Evolutionary conservation across 2,329 filamentous ascomycete genomes (phyloP), one percentile per base, ranked within the genome.

Genomic region (Biscogniauxia marginata): DNA sequence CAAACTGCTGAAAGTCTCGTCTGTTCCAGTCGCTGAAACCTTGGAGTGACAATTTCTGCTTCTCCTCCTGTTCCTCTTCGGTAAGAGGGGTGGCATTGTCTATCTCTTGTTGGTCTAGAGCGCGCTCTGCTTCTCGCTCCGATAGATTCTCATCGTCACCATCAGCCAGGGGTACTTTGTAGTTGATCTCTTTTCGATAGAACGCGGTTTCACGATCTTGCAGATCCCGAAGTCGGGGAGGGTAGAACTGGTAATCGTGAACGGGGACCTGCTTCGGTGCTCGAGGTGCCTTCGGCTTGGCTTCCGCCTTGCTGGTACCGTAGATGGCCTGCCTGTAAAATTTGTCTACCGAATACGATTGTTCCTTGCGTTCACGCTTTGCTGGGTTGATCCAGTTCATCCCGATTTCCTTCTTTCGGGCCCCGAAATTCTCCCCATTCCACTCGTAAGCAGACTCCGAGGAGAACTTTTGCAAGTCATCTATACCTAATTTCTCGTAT

Each of bases 231-330:
- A 99, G 84, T 46, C 87, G 84, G 0, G 87, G 80, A 0, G 93
- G 93, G 73, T 96, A 99, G 77, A 99, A 99, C 69, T 99, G 95
- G 73, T 96, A 98, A 73, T 99, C 95, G 67, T 98, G 93, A 44
- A 96, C 89, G 3, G 86, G 79, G 52, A 96, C 85, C 71, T 99
- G 95, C 75, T 96, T 96, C 0, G 95, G 95, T 8, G 95, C 91
- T 54, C 93, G 87, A n/a, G 95, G 96, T 19, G 95, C 91, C 75
- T 96, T 96, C 7, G 93, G 93, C 73, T 97, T 97, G 22, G 90
- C 84, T 60, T 97, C 92, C 43, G 91, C 88, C 85, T 73, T 72
- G 52, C 90, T 95, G 34, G 84, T 82, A 9, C 81, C 81, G 66
- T 90, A 89, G 69, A 99, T 84, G 8, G 92, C 91, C 67, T 96